A percentile compares a stretch with the other conserved stretches of the same genome.
Evolutionary conservation across 2,329 filamentous ascomycete genomes (phyloP).

Genomic region (Annulohypoxylon truncatum): DNA sequence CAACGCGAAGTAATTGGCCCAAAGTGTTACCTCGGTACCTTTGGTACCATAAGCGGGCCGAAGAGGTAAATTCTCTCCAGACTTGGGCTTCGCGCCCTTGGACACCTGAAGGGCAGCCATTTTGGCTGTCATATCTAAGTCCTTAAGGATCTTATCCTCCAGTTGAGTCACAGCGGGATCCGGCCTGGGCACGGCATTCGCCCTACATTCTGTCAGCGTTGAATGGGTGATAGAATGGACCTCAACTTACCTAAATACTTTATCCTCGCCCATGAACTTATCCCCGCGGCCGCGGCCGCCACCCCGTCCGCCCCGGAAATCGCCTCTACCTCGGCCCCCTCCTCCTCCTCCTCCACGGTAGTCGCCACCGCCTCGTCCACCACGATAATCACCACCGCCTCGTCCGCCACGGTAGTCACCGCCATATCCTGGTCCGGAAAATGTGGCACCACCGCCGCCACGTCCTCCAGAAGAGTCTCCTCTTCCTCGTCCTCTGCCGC

Average conservation of each 20-base stretch:
- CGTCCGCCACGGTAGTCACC: constrained; percentile 40
- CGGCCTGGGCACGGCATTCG: constrained; percentile 42
- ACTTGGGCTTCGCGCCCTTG: constrained; percentile 10
- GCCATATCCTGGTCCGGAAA: constrained; percentile 29
- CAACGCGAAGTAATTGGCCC: constrained; percentile 67
- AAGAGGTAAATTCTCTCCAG: constrained; percentile 53
- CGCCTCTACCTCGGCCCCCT: constrained; percentile 37
- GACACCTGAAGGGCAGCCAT: constrained; percentile 53
- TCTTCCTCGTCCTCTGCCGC: constrained; percentile 45
- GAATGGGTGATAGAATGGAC: neutral
- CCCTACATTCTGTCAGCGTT: constrained; percentile 24
- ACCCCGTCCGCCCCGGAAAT: constrained; percentile 28
- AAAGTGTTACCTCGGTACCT: constrained; percentile 59
- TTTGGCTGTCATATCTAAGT: constrained; percentile 47
- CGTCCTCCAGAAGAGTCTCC: constrained; percentile 38
- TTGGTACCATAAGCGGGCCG: constrained; percentile 62
- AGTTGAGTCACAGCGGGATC: constrained; percentile 52
- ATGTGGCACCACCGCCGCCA: constrained; percentile 37
- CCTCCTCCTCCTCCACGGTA: constrained; percentile 24
- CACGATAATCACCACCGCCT: constrained; percentile 37
- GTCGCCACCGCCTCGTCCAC: constrained; percentile 37
- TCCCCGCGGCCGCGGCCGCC: constrained; percentile 28
- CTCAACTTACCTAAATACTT: constrained; percentile 50
- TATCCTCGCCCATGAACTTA: constrained; percentile 42
- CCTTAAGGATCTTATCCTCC: constrained; percentile 56